These are phyloP conservation scores for Paspalum vaginatum DNA, from an alignment of 176 grass and related monocot species.

Conservation along the genomic window DNA sequence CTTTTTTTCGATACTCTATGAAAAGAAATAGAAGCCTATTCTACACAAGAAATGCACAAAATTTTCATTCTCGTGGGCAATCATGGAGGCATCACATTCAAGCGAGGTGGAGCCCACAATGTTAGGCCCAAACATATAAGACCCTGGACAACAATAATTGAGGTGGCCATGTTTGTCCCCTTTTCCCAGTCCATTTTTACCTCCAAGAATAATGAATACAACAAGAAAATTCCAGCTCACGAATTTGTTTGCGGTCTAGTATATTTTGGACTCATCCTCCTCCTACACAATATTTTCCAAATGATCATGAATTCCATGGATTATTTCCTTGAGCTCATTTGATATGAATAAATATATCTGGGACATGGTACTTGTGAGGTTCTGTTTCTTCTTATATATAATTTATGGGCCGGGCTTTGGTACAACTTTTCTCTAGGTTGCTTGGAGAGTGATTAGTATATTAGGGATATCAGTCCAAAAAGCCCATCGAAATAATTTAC, in stretches of 20 bases:
- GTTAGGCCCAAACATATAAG: slow-evolving; percentile 44
- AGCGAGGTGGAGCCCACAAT: slow-evolving; percentile 37
- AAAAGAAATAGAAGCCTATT: neutral
- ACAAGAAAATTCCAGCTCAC: slow-evolving; percentile 37
- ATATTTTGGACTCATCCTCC: slow-evolving; percentile 23
- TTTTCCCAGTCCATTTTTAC: too few relatives aligned
- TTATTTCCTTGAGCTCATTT: slow-evolving; percentile 6
- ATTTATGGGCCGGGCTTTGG: slow-evolving; percentile 23
- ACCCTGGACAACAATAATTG: slow-evolving; percentile 44
- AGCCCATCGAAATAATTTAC: slow-evolving; percentile 13
- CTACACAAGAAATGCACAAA: slow-evolving; percentile 18
- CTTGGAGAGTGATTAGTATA: slow-evolving; percentile 23
- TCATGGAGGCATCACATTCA: slow-evolving; percentile 52
- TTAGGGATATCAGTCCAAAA: neutral
- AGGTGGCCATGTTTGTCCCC: slow-evolving; percentile 37
- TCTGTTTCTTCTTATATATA: slow-evolving; percentile 32
- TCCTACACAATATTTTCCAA: slow-evolving; percentile 24
- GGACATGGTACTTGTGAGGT: slow-evolving; percentile 37
- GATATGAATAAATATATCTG: slow-evolving; percentile 4
- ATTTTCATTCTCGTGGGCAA: slow-evolving; percentile 10
- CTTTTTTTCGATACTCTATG: too few relatives aligned
- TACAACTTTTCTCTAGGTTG: slow-evolving; percentile 11
- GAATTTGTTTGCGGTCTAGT: slow-evolving; percentile 36
- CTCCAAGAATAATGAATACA: neutral
- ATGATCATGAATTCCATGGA: neutral